A percentile compares a stretch with the other conserved stretches of the same genome.
Evolutionary conservation across 257 asterid species (phyloP).

Genomic region (Echium plantagineum): DNA sequence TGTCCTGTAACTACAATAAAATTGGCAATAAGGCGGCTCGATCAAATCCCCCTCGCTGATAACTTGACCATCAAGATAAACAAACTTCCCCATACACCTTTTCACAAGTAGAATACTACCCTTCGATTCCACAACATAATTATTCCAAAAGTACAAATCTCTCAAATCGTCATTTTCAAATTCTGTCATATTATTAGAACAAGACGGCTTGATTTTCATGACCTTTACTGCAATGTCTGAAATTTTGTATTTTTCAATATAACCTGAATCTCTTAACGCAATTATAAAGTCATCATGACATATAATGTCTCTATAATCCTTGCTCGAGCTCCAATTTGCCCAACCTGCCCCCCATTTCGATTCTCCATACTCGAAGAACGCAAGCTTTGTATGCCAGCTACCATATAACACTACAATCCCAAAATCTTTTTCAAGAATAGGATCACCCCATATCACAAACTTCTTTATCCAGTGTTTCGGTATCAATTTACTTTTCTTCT

Average conservation of each 20-base stretch:
- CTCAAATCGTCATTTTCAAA: not conserved
- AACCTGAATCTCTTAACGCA: not conserved
- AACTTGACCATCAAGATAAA: conserved; percentile 15
- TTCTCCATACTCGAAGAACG: not conserved
- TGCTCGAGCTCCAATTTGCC: not conserved
- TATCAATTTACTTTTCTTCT: too few species aligned
- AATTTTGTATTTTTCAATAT: not conserved
- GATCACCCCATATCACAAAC: conserved; percentile 1
- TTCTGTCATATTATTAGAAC: not conserved
- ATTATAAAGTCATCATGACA: not conserved
- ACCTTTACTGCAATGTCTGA: not conserved
- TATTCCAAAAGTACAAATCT: not conserved
- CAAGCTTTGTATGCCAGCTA: not conserved
- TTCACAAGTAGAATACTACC: conserved; percentile 11
- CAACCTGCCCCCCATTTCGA: too few species aligned
- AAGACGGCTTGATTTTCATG: not conserved
- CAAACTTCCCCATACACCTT: conserved; percentile 28
- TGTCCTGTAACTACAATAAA: conserved; percentile 23
- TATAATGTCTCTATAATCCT: not conserved
- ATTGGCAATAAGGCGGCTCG: not conserved
- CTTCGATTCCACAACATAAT: conserved; percentile 16
- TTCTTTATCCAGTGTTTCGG: not conserved
- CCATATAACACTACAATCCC: not conserved
- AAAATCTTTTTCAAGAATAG: not conserved
- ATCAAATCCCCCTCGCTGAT: conserved; percentile 21